Conservation (phyloP, 75 land plant genomes). For the Cunninghamia lanceolata region DNA sequence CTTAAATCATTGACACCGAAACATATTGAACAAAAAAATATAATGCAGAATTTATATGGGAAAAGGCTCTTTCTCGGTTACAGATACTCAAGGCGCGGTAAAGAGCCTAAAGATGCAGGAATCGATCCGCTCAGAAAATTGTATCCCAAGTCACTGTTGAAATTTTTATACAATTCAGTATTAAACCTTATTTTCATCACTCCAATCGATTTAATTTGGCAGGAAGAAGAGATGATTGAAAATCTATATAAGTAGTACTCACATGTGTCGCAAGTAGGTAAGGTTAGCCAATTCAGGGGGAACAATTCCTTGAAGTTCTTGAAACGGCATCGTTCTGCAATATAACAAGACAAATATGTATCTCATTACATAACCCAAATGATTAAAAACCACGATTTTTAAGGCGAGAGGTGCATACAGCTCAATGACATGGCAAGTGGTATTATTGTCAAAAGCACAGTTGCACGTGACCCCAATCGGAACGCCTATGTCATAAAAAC, state of each 20-base stretch:
- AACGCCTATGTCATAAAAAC: not conserved
- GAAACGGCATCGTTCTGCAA: not conserved
- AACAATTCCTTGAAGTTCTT: not conserved
- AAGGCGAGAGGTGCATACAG: not conserved
- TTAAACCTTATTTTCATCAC: not conserved
- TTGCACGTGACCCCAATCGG: not conserved
- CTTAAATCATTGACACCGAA: not conserved
- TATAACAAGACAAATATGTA: not conserved
- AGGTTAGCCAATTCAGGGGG: conserved; percentile 5
- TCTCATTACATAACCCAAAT: not conserved
- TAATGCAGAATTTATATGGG: not conserved
- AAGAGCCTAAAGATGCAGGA: not conserved
- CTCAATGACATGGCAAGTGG: conserved; percentile 3
- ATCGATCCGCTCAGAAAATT: not conserved
- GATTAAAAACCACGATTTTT: not conserved
- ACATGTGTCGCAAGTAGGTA: not conserved
- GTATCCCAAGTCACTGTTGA: not conserved
- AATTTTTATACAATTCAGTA: not conserved
- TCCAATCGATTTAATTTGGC: not conserved
- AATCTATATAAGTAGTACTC: not conserved
- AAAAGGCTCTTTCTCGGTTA: not conserved
- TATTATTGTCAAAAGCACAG: not conserved
- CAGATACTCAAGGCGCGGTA: not conserved
- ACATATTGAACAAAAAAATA: not conserved
- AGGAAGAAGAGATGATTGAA: not conserved